These are phyloP conservation scores for Saccharomyces mikatae DNA, from an alignment of 805 yeast species.

Conservation along the genomic window DNA sequence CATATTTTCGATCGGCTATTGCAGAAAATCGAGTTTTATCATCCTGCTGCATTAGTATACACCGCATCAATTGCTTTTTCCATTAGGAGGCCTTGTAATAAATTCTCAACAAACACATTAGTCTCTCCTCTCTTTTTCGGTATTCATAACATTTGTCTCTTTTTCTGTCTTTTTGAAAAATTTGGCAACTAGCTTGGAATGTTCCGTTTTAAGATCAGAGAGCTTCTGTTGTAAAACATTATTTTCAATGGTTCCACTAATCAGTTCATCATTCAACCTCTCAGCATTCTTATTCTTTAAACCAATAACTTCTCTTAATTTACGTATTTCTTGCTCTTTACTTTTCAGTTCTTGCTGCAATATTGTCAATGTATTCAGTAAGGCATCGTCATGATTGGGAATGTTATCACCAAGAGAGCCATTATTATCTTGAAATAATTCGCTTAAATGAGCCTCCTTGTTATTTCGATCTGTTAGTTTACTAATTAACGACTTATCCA, in stretches of 20 bases:
- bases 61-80: neutral
- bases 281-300: constrained; percentile 51
- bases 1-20: too few species aligned
- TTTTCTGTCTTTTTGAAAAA: constrained; percentile 50
- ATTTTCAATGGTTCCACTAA: constrained; percentile 51
- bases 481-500: neutral
- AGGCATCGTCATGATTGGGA: neutral
- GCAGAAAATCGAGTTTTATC: neutral
- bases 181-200: constrained; percentile 43
- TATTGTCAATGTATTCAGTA: constrained; percentile 2
- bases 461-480: neutral
- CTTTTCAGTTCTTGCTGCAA: constrained; percentile 12
- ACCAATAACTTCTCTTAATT: constrained; percentile 24
- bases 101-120: neutral
- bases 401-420: neutral
- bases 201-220: constrained; percentile 37
- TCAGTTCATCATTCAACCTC: constrained; percentile 57
- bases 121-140: neutral
- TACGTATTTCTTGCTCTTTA: constrained; percentile 20
- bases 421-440: neutral
- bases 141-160: constrained; percentile 57
- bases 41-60: neutral
- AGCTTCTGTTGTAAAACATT: constrained; percentile 32
- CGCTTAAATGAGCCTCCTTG: neutral
- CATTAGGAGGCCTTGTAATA: neutral